Percentiles rank a stretch among this genome's conserved stretches.
phyloP scores from a whole-genome alignment of 2,329 filamentous ascomycete species.

The Aspergillus persii region DNA sequence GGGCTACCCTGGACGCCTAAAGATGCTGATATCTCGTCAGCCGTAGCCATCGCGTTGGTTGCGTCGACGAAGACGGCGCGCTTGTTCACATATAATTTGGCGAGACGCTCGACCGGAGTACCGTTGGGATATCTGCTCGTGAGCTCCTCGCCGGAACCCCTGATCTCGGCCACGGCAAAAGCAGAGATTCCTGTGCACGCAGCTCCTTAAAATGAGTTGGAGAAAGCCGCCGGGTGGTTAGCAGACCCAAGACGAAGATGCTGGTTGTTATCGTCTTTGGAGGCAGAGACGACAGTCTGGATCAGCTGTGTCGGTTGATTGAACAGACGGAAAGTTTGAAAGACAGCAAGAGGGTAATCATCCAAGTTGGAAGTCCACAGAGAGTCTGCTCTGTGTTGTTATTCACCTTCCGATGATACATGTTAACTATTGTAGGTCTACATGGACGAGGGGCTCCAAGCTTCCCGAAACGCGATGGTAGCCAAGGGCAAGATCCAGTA shows the following conservation, averaged over 20 bases:
- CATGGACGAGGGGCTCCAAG: neutral
- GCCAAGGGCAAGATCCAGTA: neutral
- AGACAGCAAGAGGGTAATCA: neutral
- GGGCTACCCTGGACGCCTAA: conserved; percentile 26
- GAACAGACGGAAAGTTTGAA: neutral
- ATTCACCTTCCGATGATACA: neutral
- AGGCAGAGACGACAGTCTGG: neutral
- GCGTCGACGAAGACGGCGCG: conserved; percentile 30
- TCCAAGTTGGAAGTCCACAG: conserved; percentile 4
- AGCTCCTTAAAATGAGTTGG: conserved; percentile 2
- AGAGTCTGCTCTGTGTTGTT: neutral
- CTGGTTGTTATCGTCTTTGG: conserved; percentile 8
- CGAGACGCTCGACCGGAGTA: neutral
- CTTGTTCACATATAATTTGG: conserved; percentile 13
- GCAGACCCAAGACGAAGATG: conserved; percentile 2
- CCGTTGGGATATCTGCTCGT: conserved; percentile 12
- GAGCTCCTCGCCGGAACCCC: conserved; percentile 4
- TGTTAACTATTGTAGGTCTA: neutral
- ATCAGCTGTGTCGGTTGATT: conserved; percentile 2
- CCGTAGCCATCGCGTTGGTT: conserved; percentile 32
- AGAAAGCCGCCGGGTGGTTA: conserved; percentile 4
- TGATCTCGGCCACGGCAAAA: neutral
- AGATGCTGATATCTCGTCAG: conserved; percentile 34
- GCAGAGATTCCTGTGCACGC: neutral
- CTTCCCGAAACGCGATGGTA: neutral